phyloP scores from a whole-genome alignment of 768 basidiomycete species.

The Boletus bicolor region DNA sequence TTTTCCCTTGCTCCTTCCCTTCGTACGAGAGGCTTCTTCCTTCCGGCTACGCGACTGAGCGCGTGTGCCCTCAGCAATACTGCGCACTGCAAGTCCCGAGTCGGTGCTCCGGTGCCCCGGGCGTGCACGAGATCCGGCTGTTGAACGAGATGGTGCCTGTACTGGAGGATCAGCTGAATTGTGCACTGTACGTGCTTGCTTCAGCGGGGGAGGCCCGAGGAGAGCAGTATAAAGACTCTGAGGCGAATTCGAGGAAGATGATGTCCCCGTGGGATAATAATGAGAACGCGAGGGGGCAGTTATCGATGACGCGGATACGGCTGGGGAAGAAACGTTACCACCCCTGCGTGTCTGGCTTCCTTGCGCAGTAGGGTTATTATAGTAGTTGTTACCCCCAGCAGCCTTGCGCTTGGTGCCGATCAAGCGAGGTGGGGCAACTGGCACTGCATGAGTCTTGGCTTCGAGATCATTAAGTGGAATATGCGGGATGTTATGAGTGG shows the following conservation, averaged over 20 bases:
- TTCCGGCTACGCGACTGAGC: slow-evolving; percentile 43
- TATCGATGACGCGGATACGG: slow-evolving; percentile 24
- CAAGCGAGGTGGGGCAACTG: slow-evolving; percentile 47
- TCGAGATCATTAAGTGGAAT: slow-evolving; percentile 71
- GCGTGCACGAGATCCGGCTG: slow-evolving; percentile 31
- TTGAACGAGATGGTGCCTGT: slow-evolving; percentile 41
- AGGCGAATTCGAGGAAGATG: slow-evolving; percentile 38
- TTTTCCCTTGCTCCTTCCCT: slow-evolving; percentile 48
- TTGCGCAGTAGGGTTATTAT: slow-evolving; percentile 52
- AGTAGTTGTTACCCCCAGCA: slow-evolving; percentile 39
- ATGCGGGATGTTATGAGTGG: slow-evolving; percentile 66
- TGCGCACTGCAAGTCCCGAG: slow-evolving; percentile 30
- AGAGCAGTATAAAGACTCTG: slow-evolving; percentile 73
- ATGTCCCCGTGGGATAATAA: slow-evolving; percentile 39
- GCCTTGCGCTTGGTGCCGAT: slow-evolving; percentile 60
- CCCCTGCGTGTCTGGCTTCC: slow-evolving; percentile 38
- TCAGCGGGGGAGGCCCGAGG: slow-evolving; percentile 70
- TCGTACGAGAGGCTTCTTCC: slow-evolving; percentile 36
- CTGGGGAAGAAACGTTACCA: slow-evolving; percentile 44
- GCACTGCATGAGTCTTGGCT: slow-evolving; percentile 47
- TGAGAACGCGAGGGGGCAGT: slow-evolving; percentile 39
- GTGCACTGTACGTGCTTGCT: slow-evolving; percentile 76
- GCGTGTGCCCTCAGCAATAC: slow-evolving; percentile 46
- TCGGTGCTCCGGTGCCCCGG: slow-evolving; percentile 16
- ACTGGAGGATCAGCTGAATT: slow-evolving; percentile 70